Conservation (phyloP, 331 rosid genomes). For the Malus hybrid region DNA sequence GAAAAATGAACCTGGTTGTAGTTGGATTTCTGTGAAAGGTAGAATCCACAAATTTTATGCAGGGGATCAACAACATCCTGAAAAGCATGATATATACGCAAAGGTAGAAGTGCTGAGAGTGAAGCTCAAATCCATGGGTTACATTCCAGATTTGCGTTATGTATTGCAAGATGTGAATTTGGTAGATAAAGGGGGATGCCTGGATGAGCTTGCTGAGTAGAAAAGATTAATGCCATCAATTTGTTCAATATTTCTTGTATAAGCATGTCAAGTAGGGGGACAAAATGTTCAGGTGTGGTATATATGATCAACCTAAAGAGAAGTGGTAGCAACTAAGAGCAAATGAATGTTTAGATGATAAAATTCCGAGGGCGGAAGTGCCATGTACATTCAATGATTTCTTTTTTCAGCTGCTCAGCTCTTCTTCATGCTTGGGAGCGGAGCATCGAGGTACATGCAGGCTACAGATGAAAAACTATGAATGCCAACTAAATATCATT, state of each 20-base stretch:
- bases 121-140: conserved; percentile 19
- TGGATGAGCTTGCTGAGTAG: not conserved
- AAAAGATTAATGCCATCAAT: not conserved
- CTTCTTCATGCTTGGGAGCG: not conserved
- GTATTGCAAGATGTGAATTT: conserved; percentile 4
- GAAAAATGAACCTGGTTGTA: conserved; percentile 55
- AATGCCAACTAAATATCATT: not conserved
- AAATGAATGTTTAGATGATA: not conserved
- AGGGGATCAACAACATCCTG: conserved; percentile 54
- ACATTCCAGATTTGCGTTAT: conserved; percentile 16
- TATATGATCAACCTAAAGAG: not conserved
- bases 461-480: not conserved
- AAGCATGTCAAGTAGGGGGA: not conserved
- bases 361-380: not conserved
- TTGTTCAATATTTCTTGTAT: not conserved
- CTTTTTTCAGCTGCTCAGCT: not conserved
- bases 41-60: conserved; percentile 56
- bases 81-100: conserved; percentile 42
- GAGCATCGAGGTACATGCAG: not conserved
- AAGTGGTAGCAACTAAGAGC: not conserved
- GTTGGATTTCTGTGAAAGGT: conserved; percentile 66
- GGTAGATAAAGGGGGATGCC: not conserved
- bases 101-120: conserved; percentile 37
- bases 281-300: not conserved
- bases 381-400: not conserved